Evolutionary conservation across 208 protist genomes (phyloP).

Genomic region (Leptomonas pyrrhocoris): DNA sequence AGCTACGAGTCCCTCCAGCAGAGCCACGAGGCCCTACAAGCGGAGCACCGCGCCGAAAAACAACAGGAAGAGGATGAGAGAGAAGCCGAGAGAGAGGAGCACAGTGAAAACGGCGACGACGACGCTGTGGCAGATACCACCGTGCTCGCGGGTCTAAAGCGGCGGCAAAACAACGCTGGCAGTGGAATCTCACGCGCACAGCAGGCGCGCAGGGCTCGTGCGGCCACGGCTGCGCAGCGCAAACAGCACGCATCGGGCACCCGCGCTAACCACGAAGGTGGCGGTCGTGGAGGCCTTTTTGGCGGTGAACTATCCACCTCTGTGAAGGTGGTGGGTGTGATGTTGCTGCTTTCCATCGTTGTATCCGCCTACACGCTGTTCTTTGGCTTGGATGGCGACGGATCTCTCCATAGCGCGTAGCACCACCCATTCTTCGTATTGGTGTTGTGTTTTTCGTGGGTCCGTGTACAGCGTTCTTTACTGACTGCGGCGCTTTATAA

Average conservation of each 20-base stretch:
- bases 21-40: constrained; percentile 8
- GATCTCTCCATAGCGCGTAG: neutral
- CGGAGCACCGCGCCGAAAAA: constrained; percentile 12
- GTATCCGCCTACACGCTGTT: constrained; percentile 12
- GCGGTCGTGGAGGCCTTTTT: constrained; percentile 2
- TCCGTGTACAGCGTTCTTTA: too few species aligned
- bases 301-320: constrained; percentile 21
- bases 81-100: constrained; percentile 15
- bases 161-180: neutral
- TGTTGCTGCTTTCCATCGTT: constrained; percentile 27
- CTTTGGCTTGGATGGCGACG: neutral
- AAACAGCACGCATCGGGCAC: constrained; percentile 9
- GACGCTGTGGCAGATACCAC: neutral
- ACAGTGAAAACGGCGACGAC: neutral
- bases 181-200: constrained; percentile 45
- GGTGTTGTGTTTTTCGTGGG: too few species aligned
- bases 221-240: constrained; percentile 23
- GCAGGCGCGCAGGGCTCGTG: constrained; percentile 51
- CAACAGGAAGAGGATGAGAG: constrained; percentile 11
- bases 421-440: neutral
- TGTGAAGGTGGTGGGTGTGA: constrained; percentile 24
- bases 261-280: neutral
- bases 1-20: constrained; percentile 4
- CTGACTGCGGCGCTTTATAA: too few species aligned
- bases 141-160: constrained; percentile 1